Percentiles rank a stretch among this genome's conserved stretches.
phyloP scores from a whole-genome alignment of 106 monocot genomes.

The Gastrodia elata region DNA sequence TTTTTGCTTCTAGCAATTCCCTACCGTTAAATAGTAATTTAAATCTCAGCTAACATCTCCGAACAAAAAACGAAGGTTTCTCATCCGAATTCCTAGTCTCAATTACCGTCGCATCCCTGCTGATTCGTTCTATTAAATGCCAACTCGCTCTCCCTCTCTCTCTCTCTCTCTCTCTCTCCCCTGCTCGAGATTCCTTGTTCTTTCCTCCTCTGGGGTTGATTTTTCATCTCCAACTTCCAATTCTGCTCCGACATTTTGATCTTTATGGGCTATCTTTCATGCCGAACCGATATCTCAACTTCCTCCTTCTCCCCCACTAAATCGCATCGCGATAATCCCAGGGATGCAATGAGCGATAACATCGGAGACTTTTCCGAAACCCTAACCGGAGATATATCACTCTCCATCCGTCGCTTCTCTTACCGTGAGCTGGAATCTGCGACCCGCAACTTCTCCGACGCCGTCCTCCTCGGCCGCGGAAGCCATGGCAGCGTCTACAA shows the following conservation, averaged over 20 bases:
- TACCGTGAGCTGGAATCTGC: conserved; percentile 59
- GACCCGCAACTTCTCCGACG: conserved; percentile 67
- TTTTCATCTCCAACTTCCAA: background rate
- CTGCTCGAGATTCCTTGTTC: background rate
- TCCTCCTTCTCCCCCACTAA: conserved; percentile 19
- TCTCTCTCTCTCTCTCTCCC: background rate
- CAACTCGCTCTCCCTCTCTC: background rate
- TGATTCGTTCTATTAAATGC: background rate
- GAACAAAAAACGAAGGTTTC: no score
- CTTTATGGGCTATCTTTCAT: conserved; percentile 83
- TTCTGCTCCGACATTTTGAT: background rate
- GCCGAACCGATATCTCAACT: conserved; percentile 57
- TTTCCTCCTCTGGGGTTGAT: background rate
- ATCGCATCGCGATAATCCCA: background rate
- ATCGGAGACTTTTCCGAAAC: background rate
- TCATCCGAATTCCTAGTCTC: no score
- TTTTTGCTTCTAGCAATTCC: no score
- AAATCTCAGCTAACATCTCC: no score
- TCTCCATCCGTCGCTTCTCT: conserved; percentile 32
- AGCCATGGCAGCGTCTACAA: conserved; percentile 89
- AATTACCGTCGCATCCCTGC: no score
- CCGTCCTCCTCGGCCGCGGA: conserved; percentile 73
- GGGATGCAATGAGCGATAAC: background rate
- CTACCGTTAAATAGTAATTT: no score
- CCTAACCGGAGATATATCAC: background rate